Percentiles rank a stretch among this genome's conserved stretches.
phyloP scores from a whole-genome alignment of 108 stramenopile genomes.

The Nannochloropsis salina region DNA sequence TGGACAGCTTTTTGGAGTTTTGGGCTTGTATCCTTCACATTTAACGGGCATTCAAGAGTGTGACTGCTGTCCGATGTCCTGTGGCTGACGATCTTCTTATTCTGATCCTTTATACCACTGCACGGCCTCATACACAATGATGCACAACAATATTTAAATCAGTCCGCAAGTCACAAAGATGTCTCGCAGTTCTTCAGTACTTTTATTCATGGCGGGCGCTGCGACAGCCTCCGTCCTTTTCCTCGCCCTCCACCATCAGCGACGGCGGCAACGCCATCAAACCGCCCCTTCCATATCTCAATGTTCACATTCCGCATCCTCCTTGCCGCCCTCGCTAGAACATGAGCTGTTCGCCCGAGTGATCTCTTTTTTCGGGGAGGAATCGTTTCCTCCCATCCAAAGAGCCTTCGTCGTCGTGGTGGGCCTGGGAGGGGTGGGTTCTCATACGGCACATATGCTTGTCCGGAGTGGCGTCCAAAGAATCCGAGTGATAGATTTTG shows the following conservation, averaged over 20 bases:
- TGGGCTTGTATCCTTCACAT: too few species aligned
- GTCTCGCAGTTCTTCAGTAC: not conserved
- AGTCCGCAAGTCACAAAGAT: too few species aligned
- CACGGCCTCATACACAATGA: too few species aligned
- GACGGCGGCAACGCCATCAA: not conserved
- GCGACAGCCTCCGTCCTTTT: not conserved
- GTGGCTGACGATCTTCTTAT: too few species aligned
- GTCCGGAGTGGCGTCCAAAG: constrained; percentile 77
- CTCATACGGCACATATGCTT: constrained; percentile 88
- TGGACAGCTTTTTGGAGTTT: too few species aligned
- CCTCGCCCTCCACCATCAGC: not conserved
- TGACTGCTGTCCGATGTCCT: too few species aligned
- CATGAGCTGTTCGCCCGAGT: constrained; percentile 87
- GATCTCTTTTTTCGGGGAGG: constrained; percentile 72
- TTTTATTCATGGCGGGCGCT: not conserved
- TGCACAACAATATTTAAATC: too few species aligned
- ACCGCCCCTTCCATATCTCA: not conserved
- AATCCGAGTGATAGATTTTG: constrained; percentile 92
- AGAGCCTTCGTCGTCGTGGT: constrained; percentile 69
- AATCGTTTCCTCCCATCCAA: constrained; percentile 57
- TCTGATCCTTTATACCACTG: too few species aligned
- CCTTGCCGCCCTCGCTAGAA: constrained; percentile 60
- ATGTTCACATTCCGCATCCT: not conserved
- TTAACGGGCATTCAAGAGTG: too few species aligned
- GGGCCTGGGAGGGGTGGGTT: constrained; percentile 87